phyloP scores from a whole-genome alignment of 164 flowering plant species.

The Brasenia schreberi region DNA sequence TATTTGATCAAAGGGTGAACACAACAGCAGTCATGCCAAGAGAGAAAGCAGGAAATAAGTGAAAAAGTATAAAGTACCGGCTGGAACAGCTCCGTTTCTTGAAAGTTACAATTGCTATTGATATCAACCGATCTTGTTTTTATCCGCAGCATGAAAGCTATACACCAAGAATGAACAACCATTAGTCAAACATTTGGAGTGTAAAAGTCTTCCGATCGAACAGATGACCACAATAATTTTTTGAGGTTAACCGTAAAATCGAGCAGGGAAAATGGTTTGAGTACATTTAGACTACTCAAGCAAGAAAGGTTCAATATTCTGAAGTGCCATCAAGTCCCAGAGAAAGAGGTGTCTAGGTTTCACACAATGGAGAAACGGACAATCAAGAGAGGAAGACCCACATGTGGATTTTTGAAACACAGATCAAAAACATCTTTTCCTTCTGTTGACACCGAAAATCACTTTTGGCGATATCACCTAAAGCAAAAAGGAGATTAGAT shows the following conservation, averaged over 20 bases:
- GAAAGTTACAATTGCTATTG: constrained; percentile 55
- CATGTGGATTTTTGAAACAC: neutral
- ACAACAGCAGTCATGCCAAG: neutral
- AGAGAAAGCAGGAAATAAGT: too few relatives aligned
- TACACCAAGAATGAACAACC: neutral
- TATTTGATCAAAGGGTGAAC: neutral
- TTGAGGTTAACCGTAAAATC: neutral
- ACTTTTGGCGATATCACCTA: neutral
- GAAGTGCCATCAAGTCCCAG: neutral
- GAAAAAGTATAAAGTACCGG: constrained; percentile 18
- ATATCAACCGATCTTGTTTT: constrained; percentile 46
- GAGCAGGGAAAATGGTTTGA: too few relatives aligned
- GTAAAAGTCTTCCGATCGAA: neutral
- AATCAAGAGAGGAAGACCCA: neutral
- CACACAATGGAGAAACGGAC: neutral
- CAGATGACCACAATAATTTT: neutral
- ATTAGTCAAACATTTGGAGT: too few relatives aligned
- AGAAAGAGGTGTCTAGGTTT: too few relatives aligned
- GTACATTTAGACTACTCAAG: too few relatives aligned
- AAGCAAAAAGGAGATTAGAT: neutral
- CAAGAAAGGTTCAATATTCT: neutral
- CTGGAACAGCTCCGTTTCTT: constrained; percentile 31
- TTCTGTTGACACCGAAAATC: neutral
- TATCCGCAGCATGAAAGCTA: constrained; percentile 82
- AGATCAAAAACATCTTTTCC: constrained; percentile 2